Base-by-base conservation (phyloP, 2,329 filamentous ascomycete genomes). In the Xylariaceae sp. region DNA sequence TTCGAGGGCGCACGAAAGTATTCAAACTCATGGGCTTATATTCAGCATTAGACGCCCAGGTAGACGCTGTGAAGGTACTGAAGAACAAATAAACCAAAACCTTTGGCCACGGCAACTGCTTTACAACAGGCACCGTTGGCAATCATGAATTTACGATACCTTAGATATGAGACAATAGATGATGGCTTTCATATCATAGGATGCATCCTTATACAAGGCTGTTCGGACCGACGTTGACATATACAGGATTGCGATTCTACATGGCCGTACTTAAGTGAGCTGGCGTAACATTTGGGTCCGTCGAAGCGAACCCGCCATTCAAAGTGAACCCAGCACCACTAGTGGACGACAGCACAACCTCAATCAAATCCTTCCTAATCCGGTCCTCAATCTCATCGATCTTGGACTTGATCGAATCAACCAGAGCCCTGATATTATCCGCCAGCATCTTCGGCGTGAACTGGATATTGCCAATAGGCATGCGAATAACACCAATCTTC, bases 391-490 rank as follows among this genome's bases (percentile, higher is more conserved):
- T 64, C 8, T 72, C 76, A 12, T 77, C 75, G 47, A 91, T 86
- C 68, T 96, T 89, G 65, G 83, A 83, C 81, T 89, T 95, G 63
- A 97, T 70, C 65, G 85, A 79, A 27, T 80, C 80, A 66, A 97
- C 77, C 59, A 96, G 83, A 29, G 83, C 76, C 73, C 86, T 87
- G 70, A 99, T 80, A 70, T 99, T 99, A 61, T 83, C 83, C 68
- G 86, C 83, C 73, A 99, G 74, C 79, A 94, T 84, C 65, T 94
- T 85, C 2, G 94, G 91, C 5, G 89, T 89, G 73, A 95, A 95
- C 1, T 83, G 87, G 68, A 99, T 73, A 74, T 96, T 91, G 4
- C 92, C 94, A 58, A 99, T 82, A n/a, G 91, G 86, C 78, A 97
- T 82, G 56, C 91, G 80, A 53, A 99, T 83, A 32, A 94, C 89